Evolutionary conservation across 1,139 yeast species (phyloP), one percentile per base, ranked within the genome.

Genomic region (Williopsis jadinii): DNA sequence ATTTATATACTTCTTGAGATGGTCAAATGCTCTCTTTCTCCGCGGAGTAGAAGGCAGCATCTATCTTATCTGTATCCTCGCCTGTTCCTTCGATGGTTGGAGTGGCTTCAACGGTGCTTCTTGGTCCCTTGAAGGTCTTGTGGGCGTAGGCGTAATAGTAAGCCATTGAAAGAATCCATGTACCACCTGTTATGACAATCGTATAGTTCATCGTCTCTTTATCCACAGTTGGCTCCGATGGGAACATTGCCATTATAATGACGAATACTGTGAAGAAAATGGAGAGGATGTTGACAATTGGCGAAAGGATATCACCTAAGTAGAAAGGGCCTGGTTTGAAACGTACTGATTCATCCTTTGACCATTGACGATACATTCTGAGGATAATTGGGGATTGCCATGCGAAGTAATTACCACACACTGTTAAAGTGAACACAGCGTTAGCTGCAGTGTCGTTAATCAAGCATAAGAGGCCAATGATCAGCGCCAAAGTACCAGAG

Each of bases 291-390:
- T 70, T 70, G 30, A 71, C 55, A 10, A 71, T 49, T 10, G 67
- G 68, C 2, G 82, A 75, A 40, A 67, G 52, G 12, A 60, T 45
- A 8, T 63, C 59, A 28, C 88, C 88, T 47, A 80, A 62, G 56
- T 75, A 74, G 55, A 81, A 81, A 8, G 76, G 72, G 9, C 90
- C 90, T 0, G 85, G 85, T 14, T 61, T 66, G 56, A 80, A 80
- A 38, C 68, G 62, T 5, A 46, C 30, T 30, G 65, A 58, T 39
- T 60, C 64, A 38, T 75, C 77, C 35, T 51, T 60, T 9, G 71
- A 62, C 44, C 47, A 49, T 9, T 36, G 34, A 38, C 49, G 46
- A 43, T 41, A 46, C 27, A 72, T 53, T 47, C 76, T 65, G 40
- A 74, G 60, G 42, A 73, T 61, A 36, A 75, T 67, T 32, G 83